Evolutionary conservation across 208 protist species (phyloP).

Genomic region (Naegleria gruberi): DNA sequence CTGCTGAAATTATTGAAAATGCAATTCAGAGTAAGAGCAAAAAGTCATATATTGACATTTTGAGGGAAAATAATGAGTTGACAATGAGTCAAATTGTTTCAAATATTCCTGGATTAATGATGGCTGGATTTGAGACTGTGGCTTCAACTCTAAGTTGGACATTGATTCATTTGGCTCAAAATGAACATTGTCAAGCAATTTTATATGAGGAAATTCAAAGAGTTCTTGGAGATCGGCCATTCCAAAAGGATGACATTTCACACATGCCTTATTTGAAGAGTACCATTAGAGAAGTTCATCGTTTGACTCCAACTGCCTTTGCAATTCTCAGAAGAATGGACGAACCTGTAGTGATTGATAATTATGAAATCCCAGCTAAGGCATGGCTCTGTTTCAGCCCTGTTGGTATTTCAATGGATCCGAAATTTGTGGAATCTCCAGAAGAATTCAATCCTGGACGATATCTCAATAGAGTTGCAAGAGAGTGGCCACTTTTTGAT

Average conservation of each 20-base stretch:
- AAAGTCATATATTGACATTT: conserved; percentile 1
- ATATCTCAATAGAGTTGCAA: neutral
- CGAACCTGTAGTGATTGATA: neutral
- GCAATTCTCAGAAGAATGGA: neutral
- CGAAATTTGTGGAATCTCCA: conserved; percentile 15
- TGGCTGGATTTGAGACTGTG: conserved; percentile 20
- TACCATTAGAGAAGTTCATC: neutral
- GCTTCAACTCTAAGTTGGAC: conserved; percentile 4
- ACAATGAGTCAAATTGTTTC: neutral
- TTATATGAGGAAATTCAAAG: neutral
- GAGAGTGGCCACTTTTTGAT: conserved; percentile 7
- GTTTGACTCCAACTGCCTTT: conserved; percentile 18
- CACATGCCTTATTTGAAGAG: neutral
- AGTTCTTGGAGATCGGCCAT: neutral
- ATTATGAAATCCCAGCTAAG: neutral
- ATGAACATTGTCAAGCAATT: neutral
- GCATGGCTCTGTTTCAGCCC: neutral
- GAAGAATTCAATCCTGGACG: neutral
- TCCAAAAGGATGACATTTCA: neutral
- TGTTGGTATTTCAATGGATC: conserved; percentile 4
- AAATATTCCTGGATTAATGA: conserved; percentile 20
- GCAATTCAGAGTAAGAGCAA: neutral
- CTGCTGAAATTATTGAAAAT: neutral
- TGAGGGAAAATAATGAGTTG: neutral
- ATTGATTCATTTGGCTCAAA: conserved; percentile 11